Percentiles rank a stretch among this genome's conserved stretches.
Evolutionary conservation across 108 stramenopile genomes (phyloP).

Genomic region (Cyclotella sp.): DNA sequence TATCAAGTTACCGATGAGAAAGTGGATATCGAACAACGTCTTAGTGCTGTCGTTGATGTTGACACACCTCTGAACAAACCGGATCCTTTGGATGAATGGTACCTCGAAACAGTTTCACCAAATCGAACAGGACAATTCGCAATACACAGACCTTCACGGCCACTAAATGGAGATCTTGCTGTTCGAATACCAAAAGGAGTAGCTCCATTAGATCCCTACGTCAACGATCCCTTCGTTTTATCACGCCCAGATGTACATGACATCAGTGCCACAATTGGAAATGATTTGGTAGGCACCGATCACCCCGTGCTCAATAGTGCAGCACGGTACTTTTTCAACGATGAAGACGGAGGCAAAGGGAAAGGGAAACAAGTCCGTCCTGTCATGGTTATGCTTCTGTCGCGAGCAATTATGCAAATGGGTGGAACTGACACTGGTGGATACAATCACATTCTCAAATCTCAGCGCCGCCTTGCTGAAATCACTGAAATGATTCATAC

Average conservation of each 20-base stretch:
- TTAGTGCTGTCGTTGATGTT: conserved; percentile 48
- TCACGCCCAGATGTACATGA: conserved; percentile 69
- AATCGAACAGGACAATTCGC: conserved; percentile 17
- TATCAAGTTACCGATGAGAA: conserved; percentile 2
- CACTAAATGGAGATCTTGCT: conserved; percentile 3
- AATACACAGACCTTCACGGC: conserved; percentile 19
- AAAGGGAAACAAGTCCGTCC: conserved; percentile 83
- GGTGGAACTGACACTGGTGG: conserved; percentile 36
- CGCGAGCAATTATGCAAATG: conserved; percentile 68
- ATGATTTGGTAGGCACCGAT: conserved; percentile 81
- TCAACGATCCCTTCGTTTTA: conserved; percentile 76
- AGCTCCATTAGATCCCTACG: conserved; percentile 41
- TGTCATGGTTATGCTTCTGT: conserved; percentile 86
- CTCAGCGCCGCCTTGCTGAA: conserved; percentile 95
- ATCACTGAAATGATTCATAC: conserved; percentile 99
- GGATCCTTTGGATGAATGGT: conserved; percentile 84
- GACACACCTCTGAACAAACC: conserved; percentile 56
- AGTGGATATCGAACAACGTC: conserved; percentile 42
- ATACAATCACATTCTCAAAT: conserved; percentile 46
- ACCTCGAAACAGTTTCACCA: conserved; percentile 54
- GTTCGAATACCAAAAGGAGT: conserved; percentile 63
- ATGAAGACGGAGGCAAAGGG: conserved; percentile 67
- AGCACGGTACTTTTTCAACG: conserved; percentile 82
- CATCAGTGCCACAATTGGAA: conserved; percentile 77
- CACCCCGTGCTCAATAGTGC: conserved; percentile 87